phyloP scores from a whole-genome alignment of 1,284 basidiomycete species.

The Leccinum pachyderme region DNA sequence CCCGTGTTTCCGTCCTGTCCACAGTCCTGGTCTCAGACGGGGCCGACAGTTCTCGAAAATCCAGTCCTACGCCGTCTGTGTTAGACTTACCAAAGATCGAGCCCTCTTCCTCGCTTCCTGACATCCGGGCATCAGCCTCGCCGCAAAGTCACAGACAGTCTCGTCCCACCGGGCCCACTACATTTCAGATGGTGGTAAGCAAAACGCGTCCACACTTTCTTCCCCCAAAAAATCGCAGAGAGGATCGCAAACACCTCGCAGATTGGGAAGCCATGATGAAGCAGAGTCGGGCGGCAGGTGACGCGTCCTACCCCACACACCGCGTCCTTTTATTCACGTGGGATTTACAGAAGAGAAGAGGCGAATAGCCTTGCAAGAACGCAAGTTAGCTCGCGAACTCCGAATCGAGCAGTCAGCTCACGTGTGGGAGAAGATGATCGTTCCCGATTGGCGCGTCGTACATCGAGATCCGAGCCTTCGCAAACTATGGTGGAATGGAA shows the following conservation, averaged over 20 bases:
- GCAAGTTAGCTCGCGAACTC: slow-evolving; percentile 64
- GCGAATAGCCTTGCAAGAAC: slow-evolving; percentile 59
- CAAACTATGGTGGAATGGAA: slow-evolving; percentile 89
- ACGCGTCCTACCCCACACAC: slow-evolving; percentile 12
- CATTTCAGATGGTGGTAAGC: slow-evolving; percentile 72
- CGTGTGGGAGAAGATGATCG: slow-evolving; percentile 77
- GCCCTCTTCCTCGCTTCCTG: slow-evolving; percentile 11
- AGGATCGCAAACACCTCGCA: slow-evolving; percentile 83
- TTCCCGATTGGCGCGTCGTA: slow-evolving; percentile 83
- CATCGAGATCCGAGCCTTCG: slow-evolving; percentile 63
- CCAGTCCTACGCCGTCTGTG: slow-evolving; percentile 9
- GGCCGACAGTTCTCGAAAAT: background rate
- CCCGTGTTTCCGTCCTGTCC: slow-evolving; percentile 17
- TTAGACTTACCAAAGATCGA: slow-evolving; percentile 10
- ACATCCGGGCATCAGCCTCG: background rate
- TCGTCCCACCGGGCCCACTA: slow-evolving; percentile 61
- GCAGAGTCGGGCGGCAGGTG: slow-evolving; percentile 69
- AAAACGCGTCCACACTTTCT: slow-evolving; percentile 79
- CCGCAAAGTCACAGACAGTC: slow-evolving; percentile 40
- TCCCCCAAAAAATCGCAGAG: slow-evolving; percentile 79
- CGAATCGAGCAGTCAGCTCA: slow-evolving; percentile 67
- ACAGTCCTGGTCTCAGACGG: background rate
- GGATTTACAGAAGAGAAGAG: slow-evolving; percentile 64
- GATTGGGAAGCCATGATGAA: slow-evolving; percentile 95
- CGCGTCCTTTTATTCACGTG: slow-evolving; percentile 8